These are phyloP conservation scores for Neurospora sp. DNA, from an alignment of 2,329 filamentous ascomycete species.

Conservation along the genomic window DNA sequence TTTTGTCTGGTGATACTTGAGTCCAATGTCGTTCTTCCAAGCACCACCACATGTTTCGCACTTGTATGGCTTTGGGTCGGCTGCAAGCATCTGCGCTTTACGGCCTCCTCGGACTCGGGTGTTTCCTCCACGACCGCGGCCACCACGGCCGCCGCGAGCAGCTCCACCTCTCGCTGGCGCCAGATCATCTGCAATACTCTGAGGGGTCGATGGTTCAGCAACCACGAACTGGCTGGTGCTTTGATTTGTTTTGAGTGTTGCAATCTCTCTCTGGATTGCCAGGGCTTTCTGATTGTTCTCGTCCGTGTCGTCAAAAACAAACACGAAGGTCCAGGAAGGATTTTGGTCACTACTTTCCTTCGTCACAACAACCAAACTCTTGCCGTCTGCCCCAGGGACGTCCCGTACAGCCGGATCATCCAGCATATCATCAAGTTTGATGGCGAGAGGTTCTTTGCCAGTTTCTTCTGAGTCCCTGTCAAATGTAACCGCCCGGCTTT, in stretches of 20 bases:
- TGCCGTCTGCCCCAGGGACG: slow-evolving; percentile 15
- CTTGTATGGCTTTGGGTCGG: slow-evolving; percentile 25
- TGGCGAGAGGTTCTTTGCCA: slow-evolving; percentile 15
- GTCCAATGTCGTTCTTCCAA: slow-evolving; percentile 50
- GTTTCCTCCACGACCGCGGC: slow-evolving; percentile 2
- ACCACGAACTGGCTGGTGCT: neutral
- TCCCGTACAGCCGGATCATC: slow-evolving; percentile 13
- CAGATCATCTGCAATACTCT: neutral
- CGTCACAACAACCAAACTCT: slow-evolving; percentile 16
- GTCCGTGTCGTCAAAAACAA: slow-evolving; percentile 13
- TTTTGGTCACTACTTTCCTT: slow-evolving; percentile 1
- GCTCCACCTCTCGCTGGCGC: slow-evolving; percentile 1
- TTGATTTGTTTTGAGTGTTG: slow-evolving; percentile 3
- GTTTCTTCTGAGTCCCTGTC: slow-evolving; percentile 5
- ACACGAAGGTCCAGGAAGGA: slow-evolving; percentile 14
- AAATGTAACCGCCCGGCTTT: slow-evolving; percentile 12
- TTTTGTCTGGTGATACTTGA: slow-evolving; percentile 50
- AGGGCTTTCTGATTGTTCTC: slow-evolving; percentile 7
- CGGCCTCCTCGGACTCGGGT: slow-evolving; percentile 9
- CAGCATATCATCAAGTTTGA: slow-evolving; percentile 15
- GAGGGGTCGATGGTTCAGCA: slow-evolving; percentile 1
- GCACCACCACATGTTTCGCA: slow-evolving; percentile 44
- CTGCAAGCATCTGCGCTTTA: slow-evolving; percentile 9
- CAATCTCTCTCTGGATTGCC: slow-evolving; percentile 9
- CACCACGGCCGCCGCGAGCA: slow-evolving; percentile 8